Evolutionary conservation across 148 eudicot species (phyloP).

Genomic region (Persicaria maculosa): DNA sequence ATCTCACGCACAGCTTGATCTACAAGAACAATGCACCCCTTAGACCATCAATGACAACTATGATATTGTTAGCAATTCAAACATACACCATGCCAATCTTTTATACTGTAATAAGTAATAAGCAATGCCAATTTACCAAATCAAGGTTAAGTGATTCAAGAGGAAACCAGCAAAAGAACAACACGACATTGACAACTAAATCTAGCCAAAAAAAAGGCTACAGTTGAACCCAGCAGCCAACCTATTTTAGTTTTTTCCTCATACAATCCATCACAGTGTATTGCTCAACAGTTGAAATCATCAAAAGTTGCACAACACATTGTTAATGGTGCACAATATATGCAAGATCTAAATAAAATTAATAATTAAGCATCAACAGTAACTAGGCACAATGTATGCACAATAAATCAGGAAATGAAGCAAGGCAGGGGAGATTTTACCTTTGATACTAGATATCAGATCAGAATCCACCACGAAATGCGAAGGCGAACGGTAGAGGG

Average conservation of each 20-base stretch:
- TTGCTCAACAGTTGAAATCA: not conserved
- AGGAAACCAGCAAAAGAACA: too few relatives aligned
- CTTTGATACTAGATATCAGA: conserved; percentile 43
- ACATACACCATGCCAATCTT: not conserved
- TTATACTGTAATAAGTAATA: not conserved
- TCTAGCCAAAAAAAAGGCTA: too few relatives aligned
- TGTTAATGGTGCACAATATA: not conserved
- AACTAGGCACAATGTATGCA: not conserved
- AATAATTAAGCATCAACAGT: too few relatives aligned
- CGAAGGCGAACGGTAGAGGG: conserved; percentile 20
- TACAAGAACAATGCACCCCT: conserved; percentile 22
- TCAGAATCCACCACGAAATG: conserved; percentile 41
- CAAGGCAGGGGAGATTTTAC: conserved; percentile 26
- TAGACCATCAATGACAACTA: not conserved
- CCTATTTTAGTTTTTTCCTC: too few relatives aligned
- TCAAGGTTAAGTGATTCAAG: too few relatives aligned
- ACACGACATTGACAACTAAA: too few relatives aligned
- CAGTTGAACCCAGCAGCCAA: too few relatives aligned
- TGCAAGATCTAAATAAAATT: not conserved
- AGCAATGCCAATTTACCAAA: not conserved
- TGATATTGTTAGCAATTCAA: not conserved
- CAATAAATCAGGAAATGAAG: not conserved
- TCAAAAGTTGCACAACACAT: not conserved
- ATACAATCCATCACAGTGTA: not conserved
- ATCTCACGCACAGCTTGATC: conserved; percentile 39